These are phyloP conservation scores for Inonotus obliquus DNA, from an alignment of 1,284 basidiomycete species.

Conservation along the genomic window DNA sequence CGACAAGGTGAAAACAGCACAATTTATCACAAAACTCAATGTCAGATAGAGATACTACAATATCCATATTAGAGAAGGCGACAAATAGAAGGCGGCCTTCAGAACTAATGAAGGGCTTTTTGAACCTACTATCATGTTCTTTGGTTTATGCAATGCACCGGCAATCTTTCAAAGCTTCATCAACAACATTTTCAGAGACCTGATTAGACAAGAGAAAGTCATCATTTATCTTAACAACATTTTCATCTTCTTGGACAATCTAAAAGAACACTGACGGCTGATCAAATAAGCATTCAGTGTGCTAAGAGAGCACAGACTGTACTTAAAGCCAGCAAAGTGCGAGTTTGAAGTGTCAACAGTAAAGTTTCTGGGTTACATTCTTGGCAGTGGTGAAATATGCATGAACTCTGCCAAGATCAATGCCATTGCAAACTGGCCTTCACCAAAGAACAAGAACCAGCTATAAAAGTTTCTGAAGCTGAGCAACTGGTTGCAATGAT, in stretches of 20 bases:
- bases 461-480: slow-evolving; percentile 23
- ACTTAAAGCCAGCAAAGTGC: background rate
- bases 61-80: background rate
- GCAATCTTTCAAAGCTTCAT: background rate
- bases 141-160: too few species aligned
- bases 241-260: background rate
- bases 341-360: background rate
- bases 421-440: slow-evolving; percentile 22
- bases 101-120: background rate
- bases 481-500: slow-evolving; percentile 23
- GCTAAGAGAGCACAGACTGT: background rate
- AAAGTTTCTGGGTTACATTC: background rate
- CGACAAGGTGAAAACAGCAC: too few species aligned
- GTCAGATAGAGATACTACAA: slow-evolving; percentile 30
- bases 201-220: background rate
- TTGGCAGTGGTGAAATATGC: background rate
- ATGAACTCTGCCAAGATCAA: slow-evolving; percentile 22
- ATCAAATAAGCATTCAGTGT: background rate
- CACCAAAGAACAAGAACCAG: slow-evolving; percentile 18
- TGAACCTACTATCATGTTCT: background rate
- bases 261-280: background rate
- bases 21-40: slow-evolving; percentile 35
- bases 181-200: background rate
- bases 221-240: background rate
- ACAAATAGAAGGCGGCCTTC: background rate